These are phyloP conservation scores for Cytospora schulzeri DNA, from an alignment of 2,329 filamentous ascomycete genomes.

Conservation along the genomic window DNA sequence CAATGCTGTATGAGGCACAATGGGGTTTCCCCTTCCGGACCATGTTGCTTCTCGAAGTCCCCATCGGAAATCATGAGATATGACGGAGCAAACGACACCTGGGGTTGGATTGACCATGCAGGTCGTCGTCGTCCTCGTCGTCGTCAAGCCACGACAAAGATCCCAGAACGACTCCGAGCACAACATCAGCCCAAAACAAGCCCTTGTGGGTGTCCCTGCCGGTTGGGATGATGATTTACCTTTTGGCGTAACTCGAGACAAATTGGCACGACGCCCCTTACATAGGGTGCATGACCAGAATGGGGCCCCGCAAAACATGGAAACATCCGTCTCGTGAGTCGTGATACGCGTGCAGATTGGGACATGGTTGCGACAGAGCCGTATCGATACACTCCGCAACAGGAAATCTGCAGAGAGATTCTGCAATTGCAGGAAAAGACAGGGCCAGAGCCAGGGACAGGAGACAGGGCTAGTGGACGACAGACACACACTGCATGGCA, in stretches of 20 bases:
- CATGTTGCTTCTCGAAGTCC: slow-evolving; percentile 3
- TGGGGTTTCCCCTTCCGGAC: slow-evolving; percentile 10
- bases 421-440: not conserved
- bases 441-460: not conserved
- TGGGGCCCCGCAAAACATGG: slow-evolving; percentile 10
- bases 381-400: not conserved
- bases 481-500: not conserved
- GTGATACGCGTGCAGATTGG: not conserved
- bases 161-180: not conserved
- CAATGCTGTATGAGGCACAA: slow-evolving; percentile 17
- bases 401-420: slow-evolving; percentile 2
- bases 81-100: slow-evolving; percentile 1
- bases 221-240: slow-evolving; percentile 1
- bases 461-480: not conserved
- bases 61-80: slow-evolving; percentile 19
- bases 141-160: not conserved
- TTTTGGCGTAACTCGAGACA: slow-evolving; percentile 15
- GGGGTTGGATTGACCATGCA: slow-evolving; percentile 5
- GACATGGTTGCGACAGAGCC: not conserved
- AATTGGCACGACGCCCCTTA: slow-evolving; percentile 21
- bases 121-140: not conserved
- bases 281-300: slow-evolving; percentile 10
- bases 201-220: slow-evolving; percentile 4
- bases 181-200: slow-evolving; percentile 1
- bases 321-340: not conserved